A percentile compares a stretch with the other conserved stretches of the same genome.
Evolutionary conservation across 2,329 filamentous ascomycete species (phyloP).

Genomic region (Talaromyces atroroseus): DNA sequence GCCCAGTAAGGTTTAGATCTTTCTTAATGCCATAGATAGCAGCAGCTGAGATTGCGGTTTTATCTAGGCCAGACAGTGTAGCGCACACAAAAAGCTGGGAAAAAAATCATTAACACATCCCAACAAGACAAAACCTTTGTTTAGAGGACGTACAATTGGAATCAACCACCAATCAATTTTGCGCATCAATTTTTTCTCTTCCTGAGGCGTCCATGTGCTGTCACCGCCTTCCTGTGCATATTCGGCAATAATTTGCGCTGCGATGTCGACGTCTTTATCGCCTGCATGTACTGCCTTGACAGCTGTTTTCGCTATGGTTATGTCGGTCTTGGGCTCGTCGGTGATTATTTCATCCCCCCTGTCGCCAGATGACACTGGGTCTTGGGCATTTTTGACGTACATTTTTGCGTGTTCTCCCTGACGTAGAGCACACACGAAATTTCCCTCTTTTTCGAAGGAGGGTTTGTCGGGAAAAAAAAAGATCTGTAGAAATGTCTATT

Average conservation of each 20-base stretch:
- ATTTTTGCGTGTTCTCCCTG: not conserved
- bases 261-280: constrained; percentile 2
- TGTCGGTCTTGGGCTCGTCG: not conserved
- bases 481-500: too few species aligned
- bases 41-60: constrained; percentile 2
- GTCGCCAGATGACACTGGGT: not conserved
- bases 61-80: constrained; percentile 5
- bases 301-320: not conserved
- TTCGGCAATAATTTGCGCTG: constrained; percentile 5
- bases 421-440: not conserved
- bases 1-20: not conserved
- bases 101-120: not conserved
- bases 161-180: constrained; percentile 5
- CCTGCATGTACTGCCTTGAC: constrained; percentile 4
- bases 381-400: not conserved
- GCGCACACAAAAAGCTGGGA: constrained; percentile 3
- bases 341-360: not conserved
- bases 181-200: constrained; percentile 6
- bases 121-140: not conserved
- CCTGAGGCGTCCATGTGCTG: not conserved
- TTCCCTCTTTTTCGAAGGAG: not conserved
- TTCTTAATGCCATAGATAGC: constrained; percentile 2
- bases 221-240: not conserved
- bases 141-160: not conserved
- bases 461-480: not conserved